A percentile compares a stretch with the other conserved stretches of the same genome.
Evolutionary conservation across 129 eudicot species (phyloP).

Genomic region (Flaveria trinervia): DNA sequence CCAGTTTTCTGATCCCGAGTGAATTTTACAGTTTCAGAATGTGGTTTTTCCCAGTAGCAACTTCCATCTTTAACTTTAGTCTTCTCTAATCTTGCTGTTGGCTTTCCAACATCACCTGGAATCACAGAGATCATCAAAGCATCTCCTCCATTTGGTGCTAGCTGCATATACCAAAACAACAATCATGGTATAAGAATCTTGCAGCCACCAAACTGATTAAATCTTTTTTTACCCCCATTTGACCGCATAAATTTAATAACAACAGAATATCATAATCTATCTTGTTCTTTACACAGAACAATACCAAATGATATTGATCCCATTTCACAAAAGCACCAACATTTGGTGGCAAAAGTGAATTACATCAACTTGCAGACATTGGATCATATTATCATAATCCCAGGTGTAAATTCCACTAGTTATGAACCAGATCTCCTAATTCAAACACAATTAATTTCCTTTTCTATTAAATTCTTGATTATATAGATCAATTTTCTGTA

Average conservation of each 20-base stretch:
- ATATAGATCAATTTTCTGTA: background rate
- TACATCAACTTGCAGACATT: background rate
- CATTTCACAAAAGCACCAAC: background rate
- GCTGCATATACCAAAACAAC: constrained; percentile 38
- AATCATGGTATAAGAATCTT: constrained; percentile 1
- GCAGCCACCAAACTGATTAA: constrained; percentile 17
- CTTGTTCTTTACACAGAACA: background rate
- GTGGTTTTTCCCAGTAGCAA: constrained; percentile 90
- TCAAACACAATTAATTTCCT: background rate
- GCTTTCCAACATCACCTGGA: constrained; percentile 80
- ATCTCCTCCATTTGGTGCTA: constrained; percentile 60
- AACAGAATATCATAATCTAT: background rate
- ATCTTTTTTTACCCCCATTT: too few species aligned
- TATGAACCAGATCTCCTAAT: constrained; percentile 27
- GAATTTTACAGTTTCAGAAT: constrained; percentile 72
- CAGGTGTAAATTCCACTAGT: background rate
- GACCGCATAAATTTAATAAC: too few species aligned
- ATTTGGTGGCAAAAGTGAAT: background rate
- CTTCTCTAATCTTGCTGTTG: constrained; percentile 76
- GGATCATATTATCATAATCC: constrained; percentile 11
- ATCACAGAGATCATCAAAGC: constrained; percentile 74
- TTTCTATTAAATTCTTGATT: background rate
- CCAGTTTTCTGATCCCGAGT: constrained; percentile 67
- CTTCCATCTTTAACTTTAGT: constrained; percentile 65
- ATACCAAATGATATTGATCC: constrained; percentile 6